These are phyloP conservation scores for Paraglomus brasilianum DNA, from an alignment of 192 early-diverging fungal species.

Conservation along the genomic window DNA sequence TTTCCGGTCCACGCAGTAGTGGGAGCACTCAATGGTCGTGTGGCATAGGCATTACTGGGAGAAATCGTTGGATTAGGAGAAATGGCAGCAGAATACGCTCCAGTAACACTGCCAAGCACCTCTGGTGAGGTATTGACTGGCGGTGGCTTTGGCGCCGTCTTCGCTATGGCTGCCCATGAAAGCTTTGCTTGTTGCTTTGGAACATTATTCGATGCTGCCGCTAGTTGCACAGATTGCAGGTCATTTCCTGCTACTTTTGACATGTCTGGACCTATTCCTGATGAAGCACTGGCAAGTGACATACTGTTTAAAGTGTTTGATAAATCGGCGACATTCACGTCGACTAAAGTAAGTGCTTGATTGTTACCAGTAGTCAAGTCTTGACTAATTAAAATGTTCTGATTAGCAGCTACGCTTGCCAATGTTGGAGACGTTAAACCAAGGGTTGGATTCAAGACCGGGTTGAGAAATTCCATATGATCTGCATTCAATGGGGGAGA, in stretches of 20 bases:
- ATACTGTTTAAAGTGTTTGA: constrained; percentile 27
- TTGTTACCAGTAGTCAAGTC: constrained; percentile 17
- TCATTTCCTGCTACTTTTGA: constrained; percentile 15
- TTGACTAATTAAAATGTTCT: constrained; percentile 24
- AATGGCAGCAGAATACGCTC: constrained; percentile 28
- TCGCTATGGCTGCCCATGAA: constrained; percentile 27
- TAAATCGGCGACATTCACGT: constrained; percentile 14
- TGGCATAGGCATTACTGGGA: constrained; percentile 17
- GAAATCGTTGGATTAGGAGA: constrained; percentile 25
- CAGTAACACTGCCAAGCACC: constrained; percentile 19
- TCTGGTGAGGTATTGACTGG: constrained; percentile 30
- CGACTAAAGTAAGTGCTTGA: constrained; percentile 14
- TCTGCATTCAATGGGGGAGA: constrained; percentile 25
- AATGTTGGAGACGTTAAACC: constrained; percentile 25
- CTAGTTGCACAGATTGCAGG: constrained; percentile 11
- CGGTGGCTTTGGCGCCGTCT: constrained; percentile 28
- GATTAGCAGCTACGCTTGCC: constrained; percentile 13
- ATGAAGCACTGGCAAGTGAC: constrained; percentile 1
- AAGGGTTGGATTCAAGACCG: constrained; percentile 21
- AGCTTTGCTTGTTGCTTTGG: constrained; percentile 14
- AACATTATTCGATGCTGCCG: not conserved
- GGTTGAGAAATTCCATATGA: constrained; percentile 16
- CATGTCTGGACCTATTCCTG: constrained; percentile 8
- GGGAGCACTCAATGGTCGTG: constrained; percentile 23
- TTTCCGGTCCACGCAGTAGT: constrained; percentile 18